Evolutionary conservation across 106 monocot genomes (phyloP), one percentile per base, ranked within the genome.

Genomic region (Vanilla planifolia): DNA sequence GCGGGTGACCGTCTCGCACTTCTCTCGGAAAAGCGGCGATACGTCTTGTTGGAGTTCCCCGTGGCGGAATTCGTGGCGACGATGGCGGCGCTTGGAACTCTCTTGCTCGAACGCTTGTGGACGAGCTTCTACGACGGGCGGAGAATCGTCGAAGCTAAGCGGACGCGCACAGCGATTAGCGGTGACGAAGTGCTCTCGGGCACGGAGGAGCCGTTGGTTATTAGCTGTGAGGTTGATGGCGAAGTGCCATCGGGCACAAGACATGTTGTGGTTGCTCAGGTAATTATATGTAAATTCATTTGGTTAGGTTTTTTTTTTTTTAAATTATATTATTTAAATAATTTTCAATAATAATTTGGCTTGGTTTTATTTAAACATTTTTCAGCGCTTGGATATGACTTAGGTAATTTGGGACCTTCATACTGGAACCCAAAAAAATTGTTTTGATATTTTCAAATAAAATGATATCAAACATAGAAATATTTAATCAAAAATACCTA

Each of bases 1-100:
- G 85, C 76, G 3, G 55, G 63, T 46, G 48, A 67, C 36, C 70
- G 80, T 26, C 61, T 85, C 5, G 39, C 72, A 16, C 45, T 70
- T 35, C 65, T 76, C 5, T 76, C 76, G 63, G n/a, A n/a, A n/a
- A n/a, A n/a, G n/a, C 65, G 68, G 8, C 74, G 16, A 6, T 26
- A 25, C 20, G 63, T 74, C 4, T 75, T 67, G 43, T 17, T 28
- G 15, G 13, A 56, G 17, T 67, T 67, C 42, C 67, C 67, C 16
- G 40, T 67, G 55, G 13, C 67, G 55, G 40, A 43, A 15, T 56
- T 67, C 29, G 85, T 61, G 61, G 69, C 51, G 58, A 67, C 56
- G 40, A 19, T 44, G 39, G 67, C 67, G 20, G 67, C 67, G 41
- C 55, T 67, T 13, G 67, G 67, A 25, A 67, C 56, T 14, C 55